A percentile compares a stretch with the other conserved stretches of the same genome.
Evolutionary conservation across 2,329 filamentous ascomycete genomes (phyloP).

Genomic region (Trichoderma lentiforme): DNA sequence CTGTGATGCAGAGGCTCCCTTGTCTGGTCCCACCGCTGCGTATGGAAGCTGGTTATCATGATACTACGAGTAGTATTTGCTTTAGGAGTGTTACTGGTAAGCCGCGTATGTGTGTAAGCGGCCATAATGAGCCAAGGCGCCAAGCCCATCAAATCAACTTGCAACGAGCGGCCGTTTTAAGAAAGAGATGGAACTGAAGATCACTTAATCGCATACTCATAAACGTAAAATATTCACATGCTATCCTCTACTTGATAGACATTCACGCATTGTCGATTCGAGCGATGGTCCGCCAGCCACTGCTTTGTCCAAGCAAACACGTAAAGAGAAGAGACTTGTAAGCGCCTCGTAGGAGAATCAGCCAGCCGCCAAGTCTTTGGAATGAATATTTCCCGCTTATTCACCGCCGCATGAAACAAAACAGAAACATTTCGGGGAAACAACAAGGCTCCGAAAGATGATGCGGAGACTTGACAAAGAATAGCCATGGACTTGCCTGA

Average conservation of each 20-base stretch:
- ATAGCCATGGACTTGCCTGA: background rate
- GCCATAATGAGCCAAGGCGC: background rate
- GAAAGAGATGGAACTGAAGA: background rate
- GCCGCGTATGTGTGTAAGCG: background rate
- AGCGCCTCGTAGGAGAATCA: background rate
- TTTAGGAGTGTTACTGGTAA: background rate
- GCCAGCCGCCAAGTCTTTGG: background rate
- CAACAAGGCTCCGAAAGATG: background rate
- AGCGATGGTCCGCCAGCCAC: background rate
- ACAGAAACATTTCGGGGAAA: background rate
- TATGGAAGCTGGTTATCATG: background rate
- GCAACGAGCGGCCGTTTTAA: background rate
- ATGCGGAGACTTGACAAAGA: background rate
- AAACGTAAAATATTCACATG: background rate
- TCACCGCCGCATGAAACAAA: background rate
- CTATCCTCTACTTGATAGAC: background rate
- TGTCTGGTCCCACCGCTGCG: background rate
- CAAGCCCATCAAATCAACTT: background rate
- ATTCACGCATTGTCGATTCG: background rate
- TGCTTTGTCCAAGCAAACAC: background rate
- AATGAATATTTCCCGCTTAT: background rate
- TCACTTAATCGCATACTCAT: background rate
- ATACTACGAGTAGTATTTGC: background rate
- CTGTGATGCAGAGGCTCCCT: background rate
- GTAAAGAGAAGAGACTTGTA: background rate